phyloP scores from a whole-genome alignment of 768 basidiomycete genomes.

The Leccinum longicurvipes region DNA sequence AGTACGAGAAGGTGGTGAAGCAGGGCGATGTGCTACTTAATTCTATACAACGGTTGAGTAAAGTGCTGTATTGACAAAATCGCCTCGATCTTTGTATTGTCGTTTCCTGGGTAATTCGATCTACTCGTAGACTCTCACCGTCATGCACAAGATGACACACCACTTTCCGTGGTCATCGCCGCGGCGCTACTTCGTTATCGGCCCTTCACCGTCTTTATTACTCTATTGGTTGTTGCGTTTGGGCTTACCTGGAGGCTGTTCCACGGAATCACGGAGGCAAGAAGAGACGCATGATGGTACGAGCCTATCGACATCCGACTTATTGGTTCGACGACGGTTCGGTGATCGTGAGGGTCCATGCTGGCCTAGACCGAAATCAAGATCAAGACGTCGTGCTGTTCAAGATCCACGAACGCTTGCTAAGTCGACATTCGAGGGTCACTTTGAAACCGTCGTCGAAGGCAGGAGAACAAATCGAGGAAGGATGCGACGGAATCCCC shows the following conservation, averaged over 20 bases:
- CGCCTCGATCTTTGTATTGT: not conserved
- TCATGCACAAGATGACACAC: not conserved
- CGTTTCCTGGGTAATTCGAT: not conserved
- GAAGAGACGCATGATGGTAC: not conserved
- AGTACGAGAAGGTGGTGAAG: slow-evolving; percentile 91
- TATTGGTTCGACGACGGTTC: slow-evolving; percentile 72
- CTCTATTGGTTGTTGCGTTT: slow-evolving; percentile 2
- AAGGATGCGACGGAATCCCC: slow-evolving; percentile 6
- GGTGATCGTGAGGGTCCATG: slow-evolving; percentile 42
- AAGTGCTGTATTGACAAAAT: slow-evolving; percentile 63
- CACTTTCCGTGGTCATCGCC: not conserved
- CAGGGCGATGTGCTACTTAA: slow-evolving; percentile 89
- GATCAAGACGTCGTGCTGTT: slow-evolving; percentile 35
- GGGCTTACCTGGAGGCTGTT: slow-evolving; percentile 6
- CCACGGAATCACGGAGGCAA: not conserved
- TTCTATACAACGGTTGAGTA: slow-evolving; percentile 83
- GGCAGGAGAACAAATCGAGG: not conserved
- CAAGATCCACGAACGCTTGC: slow-evolving; percentile 53
- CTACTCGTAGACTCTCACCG: not conserved
- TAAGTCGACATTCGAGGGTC: slow-evolving; percentile 47
- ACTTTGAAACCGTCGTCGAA: not conserved
- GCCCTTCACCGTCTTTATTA: slow-evolving; percentile 5
- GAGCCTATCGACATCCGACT: slow-evolving; percentile 36
- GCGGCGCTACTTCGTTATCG: not conserved
- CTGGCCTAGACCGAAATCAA: slow-evolving; percentile 18